Percentiles rank a stretch among this genome's conserved stretches.
Conservation (phyloP, 2,329 filamentous ascomycete genomes). For the Sporothrix euskadiensis region DNA sequence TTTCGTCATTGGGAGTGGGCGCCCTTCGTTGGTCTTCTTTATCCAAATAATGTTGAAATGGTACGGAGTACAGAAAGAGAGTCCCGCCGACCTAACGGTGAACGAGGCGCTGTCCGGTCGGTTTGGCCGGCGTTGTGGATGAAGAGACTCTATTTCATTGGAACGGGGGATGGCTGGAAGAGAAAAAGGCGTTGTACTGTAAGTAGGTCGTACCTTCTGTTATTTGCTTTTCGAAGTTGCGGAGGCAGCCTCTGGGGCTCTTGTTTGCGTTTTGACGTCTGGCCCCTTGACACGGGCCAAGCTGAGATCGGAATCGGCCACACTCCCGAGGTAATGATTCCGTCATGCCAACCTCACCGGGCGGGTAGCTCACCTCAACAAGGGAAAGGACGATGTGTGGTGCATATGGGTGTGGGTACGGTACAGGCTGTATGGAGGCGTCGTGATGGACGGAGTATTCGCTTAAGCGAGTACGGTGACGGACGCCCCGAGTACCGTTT, state of each 20-base stretch:
- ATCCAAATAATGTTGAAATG: not conserved
- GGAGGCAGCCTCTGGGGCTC: not conserved
- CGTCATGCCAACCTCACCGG: conserved; percentile 10
- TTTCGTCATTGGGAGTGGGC: not conserved
- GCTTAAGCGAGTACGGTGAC: not conserved
- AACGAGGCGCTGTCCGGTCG: not conserved
- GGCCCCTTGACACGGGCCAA: not conserved
- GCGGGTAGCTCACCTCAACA: not conserved
- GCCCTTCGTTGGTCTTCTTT: not conserved
- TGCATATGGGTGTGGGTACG: too few species aligned
- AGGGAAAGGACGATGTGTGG: not conserved
- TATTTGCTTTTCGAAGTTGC: not conserved
- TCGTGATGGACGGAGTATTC: not conserved
- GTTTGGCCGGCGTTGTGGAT: not conserved
- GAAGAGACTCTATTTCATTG: not conserved
- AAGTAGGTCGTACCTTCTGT: too few species aligned
- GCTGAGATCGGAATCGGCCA: not conserved
- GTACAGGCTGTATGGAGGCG: not conserved
- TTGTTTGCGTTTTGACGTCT: too few species aligned
- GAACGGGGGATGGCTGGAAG: not conserved
- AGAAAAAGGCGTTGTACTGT: not conserved
- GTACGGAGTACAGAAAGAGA: not conserved
- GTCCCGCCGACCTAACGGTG: not conserved
- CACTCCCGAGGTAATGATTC: not conserved
- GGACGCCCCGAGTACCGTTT: not conserved